Evolutionary conservation across 1,139 yeast species (phyloP).

Genomic region (Taiozyma sp.): DNA sequence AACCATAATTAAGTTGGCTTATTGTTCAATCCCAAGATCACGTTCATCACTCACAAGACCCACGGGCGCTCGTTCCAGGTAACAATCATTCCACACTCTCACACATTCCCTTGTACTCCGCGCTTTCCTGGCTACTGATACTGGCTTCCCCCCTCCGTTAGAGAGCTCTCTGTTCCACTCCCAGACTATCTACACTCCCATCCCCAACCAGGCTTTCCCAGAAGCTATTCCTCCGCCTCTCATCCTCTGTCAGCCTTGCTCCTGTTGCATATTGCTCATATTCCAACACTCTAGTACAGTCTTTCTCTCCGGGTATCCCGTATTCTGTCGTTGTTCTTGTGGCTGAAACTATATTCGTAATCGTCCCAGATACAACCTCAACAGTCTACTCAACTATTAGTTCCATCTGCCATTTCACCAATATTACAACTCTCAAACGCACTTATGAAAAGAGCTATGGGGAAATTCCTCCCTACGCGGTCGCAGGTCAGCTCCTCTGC

Average conservation of each 20-base stretch:
- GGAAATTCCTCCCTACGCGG: slow-evolving; percentile 22
- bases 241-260: background rate
- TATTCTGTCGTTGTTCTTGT: background rate
- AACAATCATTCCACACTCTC: background rate
- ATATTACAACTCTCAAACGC: background rate
- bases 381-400: background rate
- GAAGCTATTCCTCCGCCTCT: too few relatives aligned
- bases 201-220: too few relatives aligned
- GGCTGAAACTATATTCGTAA: background rate
- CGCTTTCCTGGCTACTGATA: background rate
- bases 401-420: background rate
- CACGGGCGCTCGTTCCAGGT: background rate
- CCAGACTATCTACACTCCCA: too few relatives aligned
- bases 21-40: background rate
- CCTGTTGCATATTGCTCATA: background rate
- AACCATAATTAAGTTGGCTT: background rate
- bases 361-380: background rate
- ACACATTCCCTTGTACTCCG: background rate
- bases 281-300: background rate
- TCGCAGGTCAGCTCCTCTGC: slow-evolving; percentile 12
- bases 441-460: slow-evolving; percentile 21
- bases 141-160: too few relatives aligned
- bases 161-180: too few relatives aligned
- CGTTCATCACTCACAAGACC: background rate
- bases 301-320: background rate